These are phyloP conservation scores for Corylus heterophylla DNA, from an alignment of 306 rosid genomes.

Conservation along the genomic window DNA sequence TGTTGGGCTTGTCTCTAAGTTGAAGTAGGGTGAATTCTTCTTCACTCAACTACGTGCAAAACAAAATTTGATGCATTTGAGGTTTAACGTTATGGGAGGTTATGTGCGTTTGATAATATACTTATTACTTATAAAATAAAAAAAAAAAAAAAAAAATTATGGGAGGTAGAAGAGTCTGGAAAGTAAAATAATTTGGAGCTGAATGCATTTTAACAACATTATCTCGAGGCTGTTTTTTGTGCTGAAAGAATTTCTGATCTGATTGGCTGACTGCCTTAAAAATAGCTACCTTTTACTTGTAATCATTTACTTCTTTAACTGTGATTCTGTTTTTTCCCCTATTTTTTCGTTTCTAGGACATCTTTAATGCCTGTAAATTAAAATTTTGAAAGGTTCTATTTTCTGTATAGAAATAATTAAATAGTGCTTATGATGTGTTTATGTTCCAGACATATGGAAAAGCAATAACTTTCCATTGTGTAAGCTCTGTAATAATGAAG, in stretches of 20 bases:
- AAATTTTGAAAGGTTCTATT: not conserved
- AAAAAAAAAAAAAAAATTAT: not conserved
- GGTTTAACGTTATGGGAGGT: not conserved
- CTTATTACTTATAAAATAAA: too few relatives aligned
- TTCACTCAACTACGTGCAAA: not conserved
- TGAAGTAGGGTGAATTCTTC: not conserved
- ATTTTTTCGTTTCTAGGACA: not conserved
- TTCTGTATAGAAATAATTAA: not conserved
- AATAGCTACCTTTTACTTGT: not conserved
- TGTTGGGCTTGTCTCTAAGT: not conserved
- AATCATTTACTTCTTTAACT: not conserved
- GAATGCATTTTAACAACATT: not conserved
- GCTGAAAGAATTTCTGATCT: not conserved
- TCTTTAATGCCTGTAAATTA: not conserved
- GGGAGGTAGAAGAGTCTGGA: slow-evolving; percentile 5
- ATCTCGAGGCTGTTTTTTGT: not conserved
- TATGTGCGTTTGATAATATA: too few relatives aligned
- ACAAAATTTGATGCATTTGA: not conserved
- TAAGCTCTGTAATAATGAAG: not conserved
- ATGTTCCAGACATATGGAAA: not conserved
- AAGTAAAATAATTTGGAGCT: not conserved
- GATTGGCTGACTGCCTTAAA: not conserved
- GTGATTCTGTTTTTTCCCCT: not conserved
- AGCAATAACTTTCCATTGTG: not conserved
- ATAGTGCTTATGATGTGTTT: not conserved